A percentile compares a stretch with the other conserved stretches of the same genome.
phyloP scores from a whole-genome alignment of 164 flowering plant genomes.

The Aristolochia californica region DNA sequence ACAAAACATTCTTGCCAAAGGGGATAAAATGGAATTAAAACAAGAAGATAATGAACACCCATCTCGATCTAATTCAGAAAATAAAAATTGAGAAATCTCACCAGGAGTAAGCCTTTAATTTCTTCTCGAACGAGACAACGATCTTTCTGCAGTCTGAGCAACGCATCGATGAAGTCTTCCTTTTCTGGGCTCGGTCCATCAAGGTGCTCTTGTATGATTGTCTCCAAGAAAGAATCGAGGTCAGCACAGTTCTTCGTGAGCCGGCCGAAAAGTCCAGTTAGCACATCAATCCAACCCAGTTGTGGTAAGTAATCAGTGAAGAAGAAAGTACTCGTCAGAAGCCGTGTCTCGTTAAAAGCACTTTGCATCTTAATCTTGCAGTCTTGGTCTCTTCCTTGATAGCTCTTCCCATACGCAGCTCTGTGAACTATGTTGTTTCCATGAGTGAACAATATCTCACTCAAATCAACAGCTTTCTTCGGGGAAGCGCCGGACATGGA shows the following conservation, averaged over 20 bases:
- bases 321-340: conserved; percentile 32
- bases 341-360: conserved; percentile 30
- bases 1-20: no score
- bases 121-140: not conserved
- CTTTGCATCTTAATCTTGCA: conserved; percentile 1
- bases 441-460: conserved; percentile 18
- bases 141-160: not conserved
- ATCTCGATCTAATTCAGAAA: no score
- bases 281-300: conserved; percentile 35
- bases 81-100: no score
- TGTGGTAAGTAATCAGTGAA: conserved; percentile 46
- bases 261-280: conserved; percentile 33
- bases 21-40: no score
- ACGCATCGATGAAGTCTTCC: not conserved
- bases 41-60: no score
- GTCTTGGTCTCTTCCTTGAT: conserved; percentile 8
- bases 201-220: conserved; percentile 32
- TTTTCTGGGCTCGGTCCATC: not conserved
- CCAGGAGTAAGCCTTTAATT: not conserved
- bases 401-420: conserved; percentile 46
- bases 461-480: conserved; percentile 20
- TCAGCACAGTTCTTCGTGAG: conserved; percentile 35
- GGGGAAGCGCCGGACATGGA: not conserved
- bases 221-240: conserved; percentile 35
- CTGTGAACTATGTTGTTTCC: conserved; percentile 39